phyloP scores from a whole-genome alignment of 2,329 filamentous ascomycete genomes.

The Beauveria scarabaeidicola region DNA sequence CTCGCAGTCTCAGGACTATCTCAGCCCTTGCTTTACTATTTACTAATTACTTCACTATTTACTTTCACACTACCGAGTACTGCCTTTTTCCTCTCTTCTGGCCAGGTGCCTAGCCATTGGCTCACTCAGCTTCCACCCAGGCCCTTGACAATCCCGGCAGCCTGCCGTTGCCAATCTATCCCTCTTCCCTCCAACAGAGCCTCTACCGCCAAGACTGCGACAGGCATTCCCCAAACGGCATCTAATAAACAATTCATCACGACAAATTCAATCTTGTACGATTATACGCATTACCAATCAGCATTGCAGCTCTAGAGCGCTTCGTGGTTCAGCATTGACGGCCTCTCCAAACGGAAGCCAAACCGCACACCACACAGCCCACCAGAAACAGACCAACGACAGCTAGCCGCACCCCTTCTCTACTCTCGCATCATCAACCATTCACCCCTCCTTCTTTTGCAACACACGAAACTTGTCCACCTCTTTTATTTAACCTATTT shows the following conservation, averaged over 20 bases:
- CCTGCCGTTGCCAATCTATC: not conserved
- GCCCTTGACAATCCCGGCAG: not conserved
- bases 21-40: not conserved
- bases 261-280: no score
- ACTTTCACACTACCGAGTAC: not conserved
- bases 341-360: slow-evolving; percentile 2
- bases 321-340: not conserved
- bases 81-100: not conserved
- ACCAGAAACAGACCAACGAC: slow-evolving; percentile 6
- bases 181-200: not conserved
- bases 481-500: not conserved
- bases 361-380: not conserved
- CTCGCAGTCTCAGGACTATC: not conserved
- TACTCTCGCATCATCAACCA: slow-evolving; percentile 4
- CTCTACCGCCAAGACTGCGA: not conserved
- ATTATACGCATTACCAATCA: not conserved
- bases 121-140: not conserved
- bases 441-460: not conserved
- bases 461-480: not conserved
- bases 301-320: not conserved
- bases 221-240: not conserved
- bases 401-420: slow-evolving; percentile 1
- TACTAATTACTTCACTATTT: not conserved
- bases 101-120: not conserved
- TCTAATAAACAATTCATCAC: not conserved